Evolutionary conservation across 2,329 filamentous ascomycete genomes (phyloP), one percentile per base, ranked within the genome.

Genomic region (Teratosphaeria nubilosa): DNA sequence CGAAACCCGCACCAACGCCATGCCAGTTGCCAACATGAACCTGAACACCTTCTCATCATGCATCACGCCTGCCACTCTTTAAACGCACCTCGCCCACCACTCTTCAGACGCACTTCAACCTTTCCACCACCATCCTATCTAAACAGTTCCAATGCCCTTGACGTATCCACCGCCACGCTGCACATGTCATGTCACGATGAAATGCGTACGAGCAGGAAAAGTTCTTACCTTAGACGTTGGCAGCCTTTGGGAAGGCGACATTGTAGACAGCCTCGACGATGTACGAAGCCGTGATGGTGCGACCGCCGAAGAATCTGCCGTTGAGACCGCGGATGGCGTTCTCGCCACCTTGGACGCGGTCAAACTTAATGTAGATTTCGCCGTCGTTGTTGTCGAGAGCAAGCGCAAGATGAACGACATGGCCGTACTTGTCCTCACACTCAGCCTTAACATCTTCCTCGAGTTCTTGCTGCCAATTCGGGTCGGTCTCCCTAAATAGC

Each of bases 351-450:
- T 91, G 85, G 62, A 97, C 89, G 70, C 90, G 88, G 76, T 96
- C 91, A 78, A 99, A 99, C 76, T 99, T 99, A 74, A 99, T 86
- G 76, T 96, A 99, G 68, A 99, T 92, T 73, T 99, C 94, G 76
- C 94, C 94, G 53, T 91, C 94, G 77, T 95, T 95, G 65, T 88
- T 85, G 79, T 97, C 92, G 76, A 96, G 83, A 68, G 91, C 84
- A 55, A 72, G 60, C 59, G 65, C 70, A 76, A 97, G 95, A 84
- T 99, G 94, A 74, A 97, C 91, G 69, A 99, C 92, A 69, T 92
- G 89, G 70, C 94, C 94, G 80, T 97, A 99, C 80, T 94, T 95
- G 68, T 85, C 82, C 78, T 95, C 89, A 73, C 92, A 96, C 80
- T 99, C 94, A 69, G 84, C 81, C 75, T 88, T 87, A 72, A 99